These are phyloP conservation scores for Elymus sibiricus DNA, from an alignment of 176 grass and related monocot genomes.

Conservation along the genomic window DNA sequence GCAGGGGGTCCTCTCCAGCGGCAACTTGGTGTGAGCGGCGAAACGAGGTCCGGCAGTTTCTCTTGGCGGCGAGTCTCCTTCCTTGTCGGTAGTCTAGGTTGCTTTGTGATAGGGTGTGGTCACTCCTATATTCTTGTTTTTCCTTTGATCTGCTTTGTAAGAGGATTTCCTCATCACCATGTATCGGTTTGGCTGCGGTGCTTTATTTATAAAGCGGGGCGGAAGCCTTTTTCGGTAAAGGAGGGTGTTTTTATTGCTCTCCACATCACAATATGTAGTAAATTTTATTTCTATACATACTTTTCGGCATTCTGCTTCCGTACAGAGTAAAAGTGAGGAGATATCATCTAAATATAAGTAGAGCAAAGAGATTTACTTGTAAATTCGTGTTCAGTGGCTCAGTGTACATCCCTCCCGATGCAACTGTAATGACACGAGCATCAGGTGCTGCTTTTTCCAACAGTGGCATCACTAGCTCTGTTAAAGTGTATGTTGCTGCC, in stretches of 20 bases:
- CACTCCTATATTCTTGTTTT: too few species aligned
- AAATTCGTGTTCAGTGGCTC: constrained; percentile 68
- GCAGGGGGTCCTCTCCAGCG: too few species aligned
- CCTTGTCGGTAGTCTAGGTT: too few species aligned
- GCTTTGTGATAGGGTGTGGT: too few species aligned
- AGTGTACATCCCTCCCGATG: constrained; percentile 91
- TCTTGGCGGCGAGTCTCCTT: too few species aligned
- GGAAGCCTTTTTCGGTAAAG: too few species aligned
- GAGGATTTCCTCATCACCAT: too few species aligned
- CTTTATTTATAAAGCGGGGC: too few species aligned
- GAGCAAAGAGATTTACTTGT: constrained; percentile 38
- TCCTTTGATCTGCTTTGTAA: too few species aligned
- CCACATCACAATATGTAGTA: background rate
- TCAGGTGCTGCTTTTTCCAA: constrained; percentile 84
- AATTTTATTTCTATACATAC: background rate
- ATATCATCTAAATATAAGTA: background rate
- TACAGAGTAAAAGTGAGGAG: background rate
- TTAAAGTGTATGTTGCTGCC: constrained; percentile 76
- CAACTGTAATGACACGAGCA: constrained; percentile 77
- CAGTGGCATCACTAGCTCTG: constrained; percentile 69
- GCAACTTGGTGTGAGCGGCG: too few species aligned
- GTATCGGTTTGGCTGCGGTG: too few species aligned
- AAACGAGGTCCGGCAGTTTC: too few species aligned
- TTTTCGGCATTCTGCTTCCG: background rate
- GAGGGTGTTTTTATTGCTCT: background rate